Evolutionary conservation across 2,329 filamentous ascomycete genomes (phyloP), one percentile per base, ranked within the genome.

Genomic region (Hortaea sp.): DNA sequence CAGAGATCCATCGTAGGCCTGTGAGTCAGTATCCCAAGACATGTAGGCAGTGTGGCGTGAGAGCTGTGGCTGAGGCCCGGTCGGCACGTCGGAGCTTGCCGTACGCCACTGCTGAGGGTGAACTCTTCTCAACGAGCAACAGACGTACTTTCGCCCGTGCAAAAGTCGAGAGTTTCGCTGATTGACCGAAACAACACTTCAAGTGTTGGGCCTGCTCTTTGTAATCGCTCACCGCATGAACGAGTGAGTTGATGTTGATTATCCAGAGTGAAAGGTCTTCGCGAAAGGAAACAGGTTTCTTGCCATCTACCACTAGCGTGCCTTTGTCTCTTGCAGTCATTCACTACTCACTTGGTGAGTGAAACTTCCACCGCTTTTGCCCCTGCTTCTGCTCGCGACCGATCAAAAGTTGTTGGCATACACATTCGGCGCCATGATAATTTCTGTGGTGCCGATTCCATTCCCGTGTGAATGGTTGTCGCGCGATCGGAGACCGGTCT

Each of bases 371-470:
- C 20, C 20, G 20, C 20, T 20, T 35, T n/a, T 35, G 32, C 32
- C n/a, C 9, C 32, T 35, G 32, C 32, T n/a, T 40, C 43, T 43
- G 46, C 46, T 44, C 43, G 27, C 28, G n/a, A n/a, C 38, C 11
- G 10, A n/a, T 13, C 11, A 12, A 31, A n/a, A 9, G 20, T 37
- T 44, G 35, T 43, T 50, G 51, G 39, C 42, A 11, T 20, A 45
- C 29, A 43, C 39, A n/a, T 3, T 9, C 27, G 5, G 40, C 10
- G 35, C 42, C 6, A 50, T 38, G 38, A 55, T 35, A 34, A 51
- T 50, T n/a, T 48, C 52, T 42, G 49, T 37, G 10, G 27, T 42
- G 40, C 55, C 46, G 27, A 46, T 11, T 20, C 29, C 34, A 41
- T 44, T 47, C 6, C 41, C 35, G 7, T 43, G 31, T 5, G 35